A percentile compares a stretch with the other conserved stretches of the same genome.
These are phyloP conservation scores for Poteriospumella lacustris DNA, from an alignment of 108 stramenopile species.

Conservation along the genomic window DNA sequence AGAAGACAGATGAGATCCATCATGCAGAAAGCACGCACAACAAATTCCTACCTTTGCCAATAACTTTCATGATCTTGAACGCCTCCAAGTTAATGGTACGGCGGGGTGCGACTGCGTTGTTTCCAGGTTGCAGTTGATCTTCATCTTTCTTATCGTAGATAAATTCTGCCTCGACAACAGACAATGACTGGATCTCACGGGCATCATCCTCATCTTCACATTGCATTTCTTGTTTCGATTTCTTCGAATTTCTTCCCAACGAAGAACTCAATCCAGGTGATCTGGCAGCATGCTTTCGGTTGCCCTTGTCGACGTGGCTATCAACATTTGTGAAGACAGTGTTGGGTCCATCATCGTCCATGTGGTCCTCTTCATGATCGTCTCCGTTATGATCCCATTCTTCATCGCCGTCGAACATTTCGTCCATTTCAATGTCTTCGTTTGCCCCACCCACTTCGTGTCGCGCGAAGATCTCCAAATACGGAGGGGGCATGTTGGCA, in stretches of 20 bases:
- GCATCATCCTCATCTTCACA: constrained; percentile 40
- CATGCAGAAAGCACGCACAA: neutral
- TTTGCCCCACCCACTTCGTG: constrained; percentile 5
- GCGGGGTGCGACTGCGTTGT: neutral
- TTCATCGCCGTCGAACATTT: constrained; percentile 41
- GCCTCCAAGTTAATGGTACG: constrained; percentile 41
- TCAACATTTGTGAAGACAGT: neutral
- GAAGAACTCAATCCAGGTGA: neutral
- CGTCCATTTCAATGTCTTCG: constrained; percentile 49
- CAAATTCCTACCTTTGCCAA: constrained; percentile 21
- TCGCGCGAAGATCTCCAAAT: constrained; percentile 35
- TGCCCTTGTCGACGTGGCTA: neutral
- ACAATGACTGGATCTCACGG: constrained; percentile 30
- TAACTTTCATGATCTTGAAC: constrained; percentile 41
- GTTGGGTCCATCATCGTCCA: constrained; percentile 3
- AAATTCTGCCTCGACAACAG: constrained; percentile 26
- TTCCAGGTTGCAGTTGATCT: constrained; percentile 1
- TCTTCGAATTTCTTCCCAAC: constrained; percentile 21
- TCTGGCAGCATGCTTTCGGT: neutral
- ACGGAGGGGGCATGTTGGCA: constrained; percentile 44
- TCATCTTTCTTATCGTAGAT: constrained; percentile 30
- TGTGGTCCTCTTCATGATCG: constrained; percentile 9
- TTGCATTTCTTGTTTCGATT: constrained; percentile 32
- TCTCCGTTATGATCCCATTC: neutral
- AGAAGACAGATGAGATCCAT: neutral